These are phyloP conservation scores for Iris pallida DNA, from an alignment of 116 monocot species.

Conservation along the genomic window DNA sequence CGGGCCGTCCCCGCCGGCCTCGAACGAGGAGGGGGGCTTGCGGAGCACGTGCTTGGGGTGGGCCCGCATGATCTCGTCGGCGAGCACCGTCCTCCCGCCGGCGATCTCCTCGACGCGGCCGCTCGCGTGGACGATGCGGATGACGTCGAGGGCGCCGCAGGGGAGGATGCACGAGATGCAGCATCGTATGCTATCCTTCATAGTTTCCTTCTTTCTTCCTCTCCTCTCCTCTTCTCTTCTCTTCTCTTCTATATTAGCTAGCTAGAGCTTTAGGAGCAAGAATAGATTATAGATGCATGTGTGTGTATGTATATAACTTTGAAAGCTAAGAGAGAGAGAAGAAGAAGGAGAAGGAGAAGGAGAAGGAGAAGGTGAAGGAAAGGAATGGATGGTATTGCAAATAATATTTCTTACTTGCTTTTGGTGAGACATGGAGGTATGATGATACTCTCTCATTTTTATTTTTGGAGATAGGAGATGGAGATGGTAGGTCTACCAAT, in stretches of 20 bases:
- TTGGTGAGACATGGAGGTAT: background rate
- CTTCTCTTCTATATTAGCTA: background rate
- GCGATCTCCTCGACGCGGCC: constrained; percentile 84
- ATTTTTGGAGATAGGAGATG: background rate
- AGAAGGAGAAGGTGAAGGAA: background rate
- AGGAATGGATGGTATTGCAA: background rate
- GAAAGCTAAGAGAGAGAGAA: background rate
- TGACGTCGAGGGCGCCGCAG: constrained; percentile 76
- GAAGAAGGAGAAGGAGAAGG: background rate
- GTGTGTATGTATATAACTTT: background rate
- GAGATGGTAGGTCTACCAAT: no score
- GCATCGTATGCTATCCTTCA: constrained; percentile 65
- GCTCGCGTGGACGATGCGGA: constrained; percentile 77
- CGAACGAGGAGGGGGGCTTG: constrained; percentile 28
- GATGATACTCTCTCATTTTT: background rate
- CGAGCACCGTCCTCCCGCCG: constrained; percentile 37
- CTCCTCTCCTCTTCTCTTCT: background rate
- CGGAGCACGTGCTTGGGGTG: constrained; percentile 79
- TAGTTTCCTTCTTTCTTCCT: constrained; percentile 3
- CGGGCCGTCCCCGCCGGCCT: constrained; percentile 5
- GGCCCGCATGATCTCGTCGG: constrained; percentile 52
- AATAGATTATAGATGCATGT: background rate
- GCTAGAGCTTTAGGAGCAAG: background rate
- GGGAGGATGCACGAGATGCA: constrained; percentile 93
- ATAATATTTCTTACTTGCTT: background rate